Base-by-base conservation (phyloP, 805 yeast species). In the Candida chauliodis region DNA sequence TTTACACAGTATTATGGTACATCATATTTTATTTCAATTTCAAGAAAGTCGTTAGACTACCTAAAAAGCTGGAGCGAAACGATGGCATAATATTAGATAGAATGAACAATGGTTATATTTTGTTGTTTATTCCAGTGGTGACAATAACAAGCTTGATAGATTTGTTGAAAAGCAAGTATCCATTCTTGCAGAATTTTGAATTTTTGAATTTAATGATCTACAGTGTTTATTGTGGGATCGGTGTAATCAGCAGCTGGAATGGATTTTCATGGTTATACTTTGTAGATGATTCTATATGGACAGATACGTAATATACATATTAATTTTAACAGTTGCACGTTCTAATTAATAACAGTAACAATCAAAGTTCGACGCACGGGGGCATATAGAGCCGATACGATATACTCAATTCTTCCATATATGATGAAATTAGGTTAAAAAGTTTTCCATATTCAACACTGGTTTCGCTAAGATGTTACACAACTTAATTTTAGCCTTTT, bases 221-320 rank as follows among this genome's bases (percentile, higher is more conserved):
- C 41, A 86, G 96, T 46, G 81, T 87, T 5, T 91, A 91, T 61
- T 87, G 97, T 58, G 78, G 87, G 0, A 43, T 86, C 13, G 99
- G 99, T 3, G 79, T 93, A 5, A 68, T 90, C 7, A 72, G 86
- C 31, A 78, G 95, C 35, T 93, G 96, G 95, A 75, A 83, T 46
- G 93, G 95, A 6, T 75, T 89, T 48, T 79, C 85, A 43, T 90
- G 96, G 96, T 63, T 85, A 38, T 90, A 86, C 54, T 86, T 88
- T 57, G 79, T 86, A 39, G 90, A 84, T 54, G 95, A 88, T 50
- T 69, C 76, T 5, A 66, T 84, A 19, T 45, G 48, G 48, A 43
- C 18, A 14, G 45, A 36, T n/a, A n/a, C n/a, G n/a, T n/a, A n/a
- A n/a, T n/a, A n/a, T n/a, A n/a, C n/a, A n/a, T n/a, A n/a, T n/a